Evolutionary conservation across 83 land plant species (phyloP), one percentile per base, ranked within the genome.

Genomic region (Picea abies): DNA sequence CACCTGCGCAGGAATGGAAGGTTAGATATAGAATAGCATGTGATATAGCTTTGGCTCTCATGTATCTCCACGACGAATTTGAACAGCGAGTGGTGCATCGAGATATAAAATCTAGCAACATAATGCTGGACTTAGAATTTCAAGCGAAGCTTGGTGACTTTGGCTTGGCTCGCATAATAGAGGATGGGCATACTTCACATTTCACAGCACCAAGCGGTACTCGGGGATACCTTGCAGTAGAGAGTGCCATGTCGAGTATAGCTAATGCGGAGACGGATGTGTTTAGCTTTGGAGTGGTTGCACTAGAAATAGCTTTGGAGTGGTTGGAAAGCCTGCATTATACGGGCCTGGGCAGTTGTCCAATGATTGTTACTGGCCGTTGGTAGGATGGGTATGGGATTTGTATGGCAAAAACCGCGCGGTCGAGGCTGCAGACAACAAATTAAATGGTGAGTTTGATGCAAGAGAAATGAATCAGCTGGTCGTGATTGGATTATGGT

Each of bases 361-460:
- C 37, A 39, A 20, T 39, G 75, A 22, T 20, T 39, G 22, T 71
- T 71, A 12, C 60, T 56, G 60, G 60, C 60, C 16, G 15, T 79
- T 94, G 87, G 91, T 91, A 32, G 92, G 91, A 71, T 87, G 89
- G 91, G 97, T 95, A 56, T 94, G 96, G 94, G 85, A 73, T 23
- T 63, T 89, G 25, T 61, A 84, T 65, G 62, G 86, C 8, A 65
- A 85, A 61, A 90, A 87, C 1, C 84, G 71, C 77, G 77, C 90
- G n/a, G 10, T 87, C 6, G 88, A 86, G 60, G 92, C 91, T 4
- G 90, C 86, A 14, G 92, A 94, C 63, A 60, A 60, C 5, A 84
- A 88, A 39, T 63, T 94, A 85, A 85, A 84, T 15, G 84, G 90
- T 1, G 88, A 86, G 63, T 90, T 84, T 56, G 79, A 85, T 12